phyloP scores from a whole-genome alignment of 345 rosid genomes.

The Trapa bicornis region DNA sequence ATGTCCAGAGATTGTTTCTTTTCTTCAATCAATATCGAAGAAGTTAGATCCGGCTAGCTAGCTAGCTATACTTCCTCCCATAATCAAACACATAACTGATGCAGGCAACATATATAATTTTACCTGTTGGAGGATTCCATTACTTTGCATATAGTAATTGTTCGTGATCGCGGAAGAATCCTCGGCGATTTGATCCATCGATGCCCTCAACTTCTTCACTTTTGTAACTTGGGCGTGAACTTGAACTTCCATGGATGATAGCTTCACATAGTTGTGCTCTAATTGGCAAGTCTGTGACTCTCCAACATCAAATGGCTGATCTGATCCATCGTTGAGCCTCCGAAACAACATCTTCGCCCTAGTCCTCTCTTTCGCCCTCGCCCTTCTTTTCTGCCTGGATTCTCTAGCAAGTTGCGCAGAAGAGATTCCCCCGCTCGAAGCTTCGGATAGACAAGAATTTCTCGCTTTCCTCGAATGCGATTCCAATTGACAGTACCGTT shows the following conservation, averaged over 20 bases:
- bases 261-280: not conserved
- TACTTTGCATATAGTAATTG: not conserved
- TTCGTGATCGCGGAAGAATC: not conserved
- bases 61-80: no score
- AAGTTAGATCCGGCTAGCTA: no score
- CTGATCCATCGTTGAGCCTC: not conserved
- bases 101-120: no score
- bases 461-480: constrained; percentile 10
- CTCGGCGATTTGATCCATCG: not conserved
- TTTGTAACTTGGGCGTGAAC: not conserved
- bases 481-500: not conserved
- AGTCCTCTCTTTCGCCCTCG: constrained; percentile 8
- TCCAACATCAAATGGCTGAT: not conserved
- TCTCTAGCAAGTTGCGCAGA: not conserved
- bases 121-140: constrained; percentile 3
- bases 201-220: not conserved
- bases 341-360: constrained; percentile 4
- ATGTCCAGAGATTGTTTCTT: no score
- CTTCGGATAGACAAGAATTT: constrained; percentile 3
- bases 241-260: not conserved
- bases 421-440: not conserved
- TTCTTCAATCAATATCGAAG: no score
- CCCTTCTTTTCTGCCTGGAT: constrained; percentile 3
- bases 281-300: not conserved
- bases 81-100: no score